These are phyloP conservation scores for Styphnolobium japonicum DNA, from an alignment of 306 rosid species.

Conservation along the genomic window DNA sequence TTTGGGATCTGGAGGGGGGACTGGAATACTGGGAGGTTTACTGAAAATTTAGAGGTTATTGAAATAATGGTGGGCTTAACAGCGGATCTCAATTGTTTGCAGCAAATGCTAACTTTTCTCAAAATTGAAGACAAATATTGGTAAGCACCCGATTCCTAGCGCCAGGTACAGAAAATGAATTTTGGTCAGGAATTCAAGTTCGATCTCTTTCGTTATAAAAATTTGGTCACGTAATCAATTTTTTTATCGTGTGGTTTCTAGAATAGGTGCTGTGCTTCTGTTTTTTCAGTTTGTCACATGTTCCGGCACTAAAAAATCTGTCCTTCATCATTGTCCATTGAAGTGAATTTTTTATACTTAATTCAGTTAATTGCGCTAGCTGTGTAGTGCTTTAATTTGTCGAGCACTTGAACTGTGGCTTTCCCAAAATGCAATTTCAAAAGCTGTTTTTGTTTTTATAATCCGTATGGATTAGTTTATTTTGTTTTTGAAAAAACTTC, in stretches of 20 bases:
- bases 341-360: background rate
- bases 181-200: background rate
- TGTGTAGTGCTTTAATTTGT: background rate
- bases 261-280: background rate
- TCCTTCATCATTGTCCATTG: background rate
- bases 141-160: constrained; percentile 3
- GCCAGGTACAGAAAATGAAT: background rate
- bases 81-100: constrained; percentile 7
- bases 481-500: too few relatives aligned
- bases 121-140: background rate
- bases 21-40: background rate
- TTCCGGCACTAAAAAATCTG: background rate
- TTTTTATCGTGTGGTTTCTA: constrained; percentile 6
- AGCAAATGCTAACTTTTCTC: background rate
- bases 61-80: background rate
- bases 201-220: background rate
- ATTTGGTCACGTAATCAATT: background rate
- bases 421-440: background rate
- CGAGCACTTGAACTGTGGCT: background rate
- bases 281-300: background rate
- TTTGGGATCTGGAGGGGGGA: background rate
- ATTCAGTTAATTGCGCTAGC: background rate
- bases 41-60: too few relatives aligned
- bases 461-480: background rate
- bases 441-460: background rate